Evolutionary conservation across 306 rosid species (phyloP), one percentile per base, ranked within the genome.

Genomic region (Ochetophila trinervis): DNA sequence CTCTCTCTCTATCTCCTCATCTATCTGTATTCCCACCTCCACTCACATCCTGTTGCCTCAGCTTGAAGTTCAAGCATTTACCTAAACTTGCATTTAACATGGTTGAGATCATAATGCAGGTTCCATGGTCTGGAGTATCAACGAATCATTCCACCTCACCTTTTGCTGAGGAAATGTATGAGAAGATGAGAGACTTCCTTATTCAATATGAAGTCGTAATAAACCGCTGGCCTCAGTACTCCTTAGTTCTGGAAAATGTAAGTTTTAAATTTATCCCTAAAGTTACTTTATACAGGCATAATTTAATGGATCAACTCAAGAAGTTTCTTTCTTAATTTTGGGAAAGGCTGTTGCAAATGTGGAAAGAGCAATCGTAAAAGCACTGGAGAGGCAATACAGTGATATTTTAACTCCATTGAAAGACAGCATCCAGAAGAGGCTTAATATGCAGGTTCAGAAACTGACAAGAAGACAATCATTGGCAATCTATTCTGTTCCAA

Each of bases 141-240:
- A 93, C 98, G 66, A 89, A 86, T 71, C 87, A 87, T 77, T 87
- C 96, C 42, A 93, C 90, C 56, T 87, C 98, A 30, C 96, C 96
- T 3, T 93, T 89, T 79, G 91, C 97, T 1, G 98, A 89, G 87
- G 86, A 87, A 66, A 86, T 93, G 91, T 93, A 89, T n/a, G 96
- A 93, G 72, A 84, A 87, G 73, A 83, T 86, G 61, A 89, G 86
- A 75, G 87, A 90, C 74, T 55, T 69, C 76, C 94, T 93, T 8
- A 64, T 76, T 67, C 87, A 75, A 36, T 93, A 93, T 58, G 96
- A 93, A 73, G 94, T 87, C 37, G 94, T 87, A 69, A 85, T 90
- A 84, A 89, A 61, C 60, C 85, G 97, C 74, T 93, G 98, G 98
- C 98, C 98, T 79, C 98, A 93, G 51, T 93, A 93, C 80, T 87